Percentiles rank a stretch among this genome's conserved stretches.
Evolutionary conservation across 2,329 filamentous ascomycete species (phyloP).

Genomic region (Aspergillus hortae): DNA sequence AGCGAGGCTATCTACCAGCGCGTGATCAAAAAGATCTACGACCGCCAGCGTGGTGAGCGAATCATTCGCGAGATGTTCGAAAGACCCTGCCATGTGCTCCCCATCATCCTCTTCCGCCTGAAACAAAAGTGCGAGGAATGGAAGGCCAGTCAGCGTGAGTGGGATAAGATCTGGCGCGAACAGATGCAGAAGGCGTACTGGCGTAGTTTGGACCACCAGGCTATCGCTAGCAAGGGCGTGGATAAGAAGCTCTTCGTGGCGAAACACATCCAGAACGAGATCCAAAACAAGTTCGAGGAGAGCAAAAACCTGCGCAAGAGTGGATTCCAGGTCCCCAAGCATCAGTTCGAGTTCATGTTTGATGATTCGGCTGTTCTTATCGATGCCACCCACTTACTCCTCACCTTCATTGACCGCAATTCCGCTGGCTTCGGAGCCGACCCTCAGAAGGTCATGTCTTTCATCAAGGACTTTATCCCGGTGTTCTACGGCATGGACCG

Average conservation of each 20-base stretch:
- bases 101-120: slow-evolving; percentile 79
- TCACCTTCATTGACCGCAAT: slow-evolving; percentile 46
- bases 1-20: slow-evolving; percentile 96
- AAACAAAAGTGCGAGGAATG: slow-evolving; percentile 98
- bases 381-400: slow-evolving; percentile 47
- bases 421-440: slow-evolving; percentile 55
- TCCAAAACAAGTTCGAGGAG: slow-evolving; percentile 90
- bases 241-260: slow-evolving; percentile 90
- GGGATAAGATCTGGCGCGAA: slow-evolving; percentile 98
- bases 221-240: slow-evolving; percentile 77
- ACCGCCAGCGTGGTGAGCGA: slow-evolving; percentile 73
- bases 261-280: slow-evolving; percentile 84
- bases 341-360: slow-evolving; percentile 75
- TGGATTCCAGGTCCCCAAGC: slow-evolving; percentile 57
- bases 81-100: slow-evolving; percentile 80
- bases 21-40: slow-evolving; percentile 96
- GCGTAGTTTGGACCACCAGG: slow-evolving; percentile 95
- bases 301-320: slow-evolving; percentile 69
- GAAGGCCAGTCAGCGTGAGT: slow-evolving; percentile 94
- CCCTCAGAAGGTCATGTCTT: slow-evolving; percentile 69
- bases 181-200: slow-evolving; percentile 95
- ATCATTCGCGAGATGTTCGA: slow-evolving; percentile 85
- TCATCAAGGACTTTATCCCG: slow-evolving; percentile 72
- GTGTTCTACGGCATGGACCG: slow-evolving; percentile 73
- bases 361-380: slow-evolving; percentile 64